Evolutionary conservation across 169 alveolate genomes (phyloP).

Genomic region (Eimeria falciformis): DNA sequence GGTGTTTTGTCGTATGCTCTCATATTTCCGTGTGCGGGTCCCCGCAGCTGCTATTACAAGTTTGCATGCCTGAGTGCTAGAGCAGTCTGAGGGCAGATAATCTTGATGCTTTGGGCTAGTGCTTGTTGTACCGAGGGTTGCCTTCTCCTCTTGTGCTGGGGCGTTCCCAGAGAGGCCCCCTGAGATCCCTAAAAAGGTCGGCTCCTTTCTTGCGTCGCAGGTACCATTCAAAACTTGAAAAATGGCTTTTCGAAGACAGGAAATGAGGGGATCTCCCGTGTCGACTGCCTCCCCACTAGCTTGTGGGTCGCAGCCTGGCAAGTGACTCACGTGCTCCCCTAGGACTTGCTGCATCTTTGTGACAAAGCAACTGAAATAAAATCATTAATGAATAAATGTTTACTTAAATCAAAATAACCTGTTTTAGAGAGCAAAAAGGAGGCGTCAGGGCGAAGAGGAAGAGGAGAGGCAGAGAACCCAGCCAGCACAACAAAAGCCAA

Average conservation of each 20-base stretch:
- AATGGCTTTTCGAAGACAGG: too few relatives aligned
- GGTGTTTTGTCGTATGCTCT: too few relatives aligned
- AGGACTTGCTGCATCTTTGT: too few relatives aligned
- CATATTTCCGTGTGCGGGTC: too few relatives aligned
- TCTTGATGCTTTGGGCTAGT: too few relatives aligned
- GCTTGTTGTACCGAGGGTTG: not conserved
- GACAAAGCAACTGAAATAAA: not conserved
- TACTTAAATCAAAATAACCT: not conserved
- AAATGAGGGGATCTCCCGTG: too few relatives aligned
- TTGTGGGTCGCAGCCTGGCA: not conserved
- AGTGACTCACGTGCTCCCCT: not conserved
- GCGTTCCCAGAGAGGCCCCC: constrained; percentile 4
- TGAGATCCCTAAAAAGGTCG: not conserved
- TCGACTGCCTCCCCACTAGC: too few relatives aligned
- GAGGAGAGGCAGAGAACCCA: not conserved
- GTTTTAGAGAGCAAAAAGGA: not conserved
- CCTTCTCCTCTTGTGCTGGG: not conserved
- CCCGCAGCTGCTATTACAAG: too few relatives aligned
- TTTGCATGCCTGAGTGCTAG: too few relatives aligned
- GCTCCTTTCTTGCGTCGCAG: too few relatives aligned
- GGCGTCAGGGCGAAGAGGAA: not conserved
- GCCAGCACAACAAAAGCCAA: not conserved
- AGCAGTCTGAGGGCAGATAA: too few relatives aligned
- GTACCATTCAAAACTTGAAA: too few relatives aligned
- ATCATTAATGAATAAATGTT: not conserved